Percentiles rank a stretch among this genome's conserved stretches.
Conservation (phyloP, 2,329 filamentous ascomycete species). For the Stagonosporopsis rhizophila region DNA sequence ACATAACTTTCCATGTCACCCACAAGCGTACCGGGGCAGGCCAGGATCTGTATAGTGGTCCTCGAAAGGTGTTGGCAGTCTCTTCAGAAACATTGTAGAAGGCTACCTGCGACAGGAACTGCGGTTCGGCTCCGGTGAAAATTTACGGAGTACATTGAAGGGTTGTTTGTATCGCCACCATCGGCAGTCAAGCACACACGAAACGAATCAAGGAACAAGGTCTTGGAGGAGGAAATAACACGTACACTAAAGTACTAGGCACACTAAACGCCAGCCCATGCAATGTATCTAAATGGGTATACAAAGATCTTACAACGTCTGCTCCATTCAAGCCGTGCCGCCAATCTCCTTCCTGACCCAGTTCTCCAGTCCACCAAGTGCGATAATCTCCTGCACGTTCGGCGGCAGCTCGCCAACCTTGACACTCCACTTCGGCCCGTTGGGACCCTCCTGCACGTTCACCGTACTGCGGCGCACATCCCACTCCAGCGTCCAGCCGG, state of each 20-base stretch:
- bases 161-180: background rate
- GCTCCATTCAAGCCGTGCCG: conserved; percentile 27
- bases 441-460: conserved; percentile 71
- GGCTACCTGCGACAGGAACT: background rate
- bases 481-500: conserved; percentile 85
- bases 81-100: conserved; percentile 11
- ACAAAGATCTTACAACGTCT: conserved; percentile 22
- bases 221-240: conserved; percentile 6
- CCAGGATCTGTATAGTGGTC: background rate
- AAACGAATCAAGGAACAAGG: background rate
- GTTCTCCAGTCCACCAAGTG: conserved; percentile 75
- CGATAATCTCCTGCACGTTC: conserved; percentile 74
- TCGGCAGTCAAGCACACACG: background rate
- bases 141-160: background rate
- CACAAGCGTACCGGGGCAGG: conserved; percentile 12
- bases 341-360: conserved; percentile 79
- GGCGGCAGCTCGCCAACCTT: conserved; percentile 83
- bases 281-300: conserved; percentile 28
- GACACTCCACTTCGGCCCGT: conserved; percentile 74
- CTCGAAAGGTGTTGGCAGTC: conserved; percentile 9
- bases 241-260: conserved; percentile 9
- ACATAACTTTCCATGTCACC: conserved; percentile 13
- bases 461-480: conserved; percentile 77
- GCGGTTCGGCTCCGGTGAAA: background rate
- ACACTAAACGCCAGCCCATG: conserved; percentile 23